A percentile compares a stretch with the other conserved stretches of the same genome.
phyloP scores from a whole-genome alignment of 495 filamentous ascomycete genomes.

The Chaetomium cochliodes region DNA sequence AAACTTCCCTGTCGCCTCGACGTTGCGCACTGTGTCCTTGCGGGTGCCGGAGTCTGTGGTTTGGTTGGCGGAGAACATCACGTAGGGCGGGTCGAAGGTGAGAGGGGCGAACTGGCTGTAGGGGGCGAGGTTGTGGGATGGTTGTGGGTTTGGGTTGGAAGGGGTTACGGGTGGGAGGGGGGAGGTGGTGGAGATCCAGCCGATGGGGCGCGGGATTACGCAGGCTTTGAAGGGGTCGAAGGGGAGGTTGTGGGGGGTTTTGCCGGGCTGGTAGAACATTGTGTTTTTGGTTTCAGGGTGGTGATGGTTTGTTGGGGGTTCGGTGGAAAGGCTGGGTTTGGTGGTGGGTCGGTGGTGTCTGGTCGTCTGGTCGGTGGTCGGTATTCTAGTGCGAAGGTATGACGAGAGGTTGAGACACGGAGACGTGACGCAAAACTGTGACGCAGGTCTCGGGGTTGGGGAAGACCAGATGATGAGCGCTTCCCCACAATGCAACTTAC shows the following conservation, averaged over 20 bases:
- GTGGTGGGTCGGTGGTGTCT: too few species aligned
- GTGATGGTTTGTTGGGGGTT: background rate
- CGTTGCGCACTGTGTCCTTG: constrained; percentile 5
- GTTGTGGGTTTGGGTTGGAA: background rate
- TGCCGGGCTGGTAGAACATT: constrained; percentile 6
- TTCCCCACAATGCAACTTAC: background rate
- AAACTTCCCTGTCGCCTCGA: constrained; percentile 3
- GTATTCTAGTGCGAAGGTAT: too few species aligned
- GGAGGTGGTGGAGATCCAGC: constrained; percentile 5
- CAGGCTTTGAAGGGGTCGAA: constrained; percentile 12
- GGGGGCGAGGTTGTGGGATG: background rate
- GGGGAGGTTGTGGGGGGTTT: constrained; percentile 8
- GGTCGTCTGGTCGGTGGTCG: too few species aligned
- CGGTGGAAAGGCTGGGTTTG: background rate
- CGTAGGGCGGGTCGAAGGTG: constrained; percentile 6
- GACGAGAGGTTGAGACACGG: too few species aligned
- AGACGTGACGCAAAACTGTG: background rate
- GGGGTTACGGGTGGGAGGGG: background rate
- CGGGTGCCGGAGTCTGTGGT: background rate
- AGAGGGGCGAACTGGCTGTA: constrained; percentile 3
- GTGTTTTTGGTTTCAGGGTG: background rate
- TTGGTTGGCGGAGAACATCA: constrained; percentile 5
- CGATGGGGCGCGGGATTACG: constrained; percentile 8
- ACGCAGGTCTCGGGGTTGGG: background rate
- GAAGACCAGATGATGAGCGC: background rate